Evolutionary conservation across 2,329 filamentous ascomycete genomes (phyloP).

Genomic region (Pseudocercospora cruenta): DNA sequence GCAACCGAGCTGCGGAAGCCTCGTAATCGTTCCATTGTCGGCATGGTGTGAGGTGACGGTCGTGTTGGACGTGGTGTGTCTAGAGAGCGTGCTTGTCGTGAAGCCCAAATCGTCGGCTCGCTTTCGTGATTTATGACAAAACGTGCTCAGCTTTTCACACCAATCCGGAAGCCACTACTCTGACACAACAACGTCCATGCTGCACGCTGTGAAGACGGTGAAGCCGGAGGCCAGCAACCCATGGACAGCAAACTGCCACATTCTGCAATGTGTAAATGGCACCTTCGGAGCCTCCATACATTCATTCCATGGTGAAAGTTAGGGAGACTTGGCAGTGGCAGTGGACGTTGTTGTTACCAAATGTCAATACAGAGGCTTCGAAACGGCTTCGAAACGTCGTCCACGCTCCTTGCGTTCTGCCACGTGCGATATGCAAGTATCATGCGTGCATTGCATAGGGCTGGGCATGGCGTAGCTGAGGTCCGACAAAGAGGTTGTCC

Average conservation of each 20-base stretch:
- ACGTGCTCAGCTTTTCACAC: neutral
- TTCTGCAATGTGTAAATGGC: neutral
- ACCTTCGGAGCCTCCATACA: neutral
- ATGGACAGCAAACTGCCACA: neutral
- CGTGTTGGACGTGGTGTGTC: neutral
- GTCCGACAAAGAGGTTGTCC: neutral
- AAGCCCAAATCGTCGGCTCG: neutral
- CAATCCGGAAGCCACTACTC: neutral
- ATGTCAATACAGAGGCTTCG: neutral
- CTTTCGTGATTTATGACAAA: neutral
- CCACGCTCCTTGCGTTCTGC: neutral
- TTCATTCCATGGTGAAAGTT: neutral
- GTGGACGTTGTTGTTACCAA: neutral
- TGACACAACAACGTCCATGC: neutral
- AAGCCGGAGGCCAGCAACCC: neutral
- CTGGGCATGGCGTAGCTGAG: neutral
- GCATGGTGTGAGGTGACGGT: neutral
- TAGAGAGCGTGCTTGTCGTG: neutral
- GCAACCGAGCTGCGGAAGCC: constrained; percentile 18
- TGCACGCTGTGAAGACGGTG: constrained; percentile 1
- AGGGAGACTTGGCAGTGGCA: neutral
- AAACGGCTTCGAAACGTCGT: neutral
- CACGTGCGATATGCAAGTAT: neutral
- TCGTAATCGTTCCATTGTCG: neutral
- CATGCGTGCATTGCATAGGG: neutral